A percentile compares a stretch with the other conserved stretches of the same genome.
Conservation (phyloP, 108 stramenopile genomes). For the Skeletonema marinoi region DNA sequence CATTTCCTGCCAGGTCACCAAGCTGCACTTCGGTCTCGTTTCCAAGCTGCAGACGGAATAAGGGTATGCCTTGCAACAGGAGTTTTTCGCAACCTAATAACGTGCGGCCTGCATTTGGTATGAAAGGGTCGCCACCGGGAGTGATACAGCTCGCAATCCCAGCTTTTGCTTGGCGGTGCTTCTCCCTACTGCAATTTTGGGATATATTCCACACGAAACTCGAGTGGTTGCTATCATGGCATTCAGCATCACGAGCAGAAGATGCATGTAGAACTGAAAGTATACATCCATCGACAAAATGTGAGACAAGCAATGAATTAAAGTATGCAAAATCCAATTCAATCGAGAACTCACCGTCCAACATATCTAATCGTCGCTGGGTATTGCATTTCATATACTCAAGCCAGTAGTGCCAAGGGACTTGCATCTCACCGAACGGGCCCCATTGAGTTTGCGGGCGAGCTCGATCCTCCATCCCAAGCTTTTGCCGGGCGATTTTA, state of each 20-base stretch:
- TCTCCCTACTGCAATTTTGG: conserved; percentile 70
- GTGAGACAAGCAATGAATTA: no score
- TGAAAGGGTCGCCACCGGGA: conserved; percentile 75
- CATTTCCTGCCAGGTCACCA: conserved; percentile 82
- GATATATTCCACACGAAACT: conserved; percentile 76
- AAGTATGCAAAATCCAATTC: neutral
- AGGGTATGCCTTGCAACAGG: conserved; percentile 79
- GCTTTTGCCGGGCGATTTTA: conserved; percentile 34
- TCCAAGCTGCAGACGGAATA: conserved; percentile 65
- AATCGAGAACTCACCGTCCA: conserved; percentile 35
- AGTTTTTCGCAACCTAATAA: conserved; percentile 80
- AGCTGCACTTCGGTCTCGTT: conserved; percentile 83
- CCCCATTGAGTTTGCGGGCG: conserved; percentile 58
- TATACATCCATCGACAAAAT: no score
- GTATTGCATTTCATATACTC: conserved; percentile 57
- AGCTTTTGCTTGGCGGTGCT: conserved; percentile 52
- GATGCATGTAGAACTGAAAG: conserved; percentile 45
- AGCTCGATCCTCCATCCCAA: conserved; percentile 55
- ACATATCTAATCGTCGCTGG: conserved; percentile 52
- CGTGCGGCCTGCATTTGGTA: conserved; percentile 69
- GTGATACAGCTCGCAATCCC: conserved; percentile 77
- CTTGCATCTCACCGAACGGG: conserved; percentile 49
- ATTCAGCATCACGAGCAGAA: conserved; percentile 66
- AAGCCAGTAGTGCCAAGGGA: conserved; percentile 74
- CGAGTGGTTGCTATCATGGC: conserved; percentile 61